Percentiles rank a stretch among this genome's conserved stretches.
Conservation (phyloP, 345 rosid genomes). For the Populus ilicifolia region DNA sequence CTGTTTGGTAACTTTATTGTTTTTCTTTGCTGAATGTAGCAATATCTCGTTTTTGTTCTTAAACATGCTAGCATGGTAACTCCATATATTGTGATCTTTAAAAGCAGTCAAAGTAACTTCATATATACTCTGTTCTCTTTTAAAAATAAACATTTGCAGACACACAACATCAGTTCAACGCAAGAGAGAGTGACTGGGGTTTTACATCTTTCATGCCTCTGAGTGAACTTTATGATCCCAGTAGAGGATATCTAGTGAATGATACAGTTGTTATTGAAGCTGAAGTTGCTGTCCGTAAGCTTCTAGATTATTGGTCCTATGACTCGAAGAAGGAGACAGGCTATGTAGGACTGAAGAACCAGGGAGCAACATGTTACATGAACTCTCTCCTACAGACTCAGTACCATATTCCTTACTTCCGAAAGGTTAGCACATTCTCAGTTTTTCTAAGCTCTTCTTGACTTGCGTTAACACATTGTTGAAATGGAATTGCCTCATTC, state of each 20-base stretch:
- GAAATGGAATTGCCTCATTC: neutral
- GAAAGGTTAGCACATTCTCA: conserved; percentile 54
- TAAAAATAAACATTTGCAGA: conserved; percentile 43
- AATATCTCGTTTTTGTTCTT: neutral
- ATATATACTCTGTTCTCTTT: neutral
- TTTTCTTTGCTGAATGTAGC: neutral
- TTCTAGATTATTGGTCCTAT: conserved; percentile 77
- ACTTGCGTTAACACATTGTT: conserved; percentile 2
- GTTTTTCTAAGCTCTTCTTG: neutral
- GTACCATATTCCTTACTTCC: conserved; percentile 89
- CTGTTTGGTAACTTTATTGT: neutral
- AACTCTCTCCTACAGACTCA: conserved; percentile 91
- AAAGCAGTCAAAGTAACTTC: neutral
- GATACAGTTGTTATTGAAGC: conserved; percentile 80
- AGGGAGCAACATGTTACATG: conserved; percentile 99
- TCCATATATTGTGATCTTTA: neutral
- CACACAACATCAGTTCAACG: conserved; percentile 88
- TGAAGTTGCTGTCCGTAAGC: conserved; percentile 77
- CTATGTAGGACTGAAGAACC: conserved; percentile 95
- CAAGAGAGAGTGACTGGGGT: conserved; percentile 96
- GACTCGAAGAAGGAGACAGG: conserved; percentile 98
- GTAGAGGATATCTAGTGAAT: conserved; percentile 74
- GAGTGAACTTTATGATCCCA: conserved; percentile 83
- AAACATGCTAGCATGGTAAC: no score
- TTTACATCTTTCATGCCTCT: conserved; percentile 92